Evolutionary conservation across 805 yeast species (phyloP).

Genomic region (Saccharomycopsis sp.): DNA sequence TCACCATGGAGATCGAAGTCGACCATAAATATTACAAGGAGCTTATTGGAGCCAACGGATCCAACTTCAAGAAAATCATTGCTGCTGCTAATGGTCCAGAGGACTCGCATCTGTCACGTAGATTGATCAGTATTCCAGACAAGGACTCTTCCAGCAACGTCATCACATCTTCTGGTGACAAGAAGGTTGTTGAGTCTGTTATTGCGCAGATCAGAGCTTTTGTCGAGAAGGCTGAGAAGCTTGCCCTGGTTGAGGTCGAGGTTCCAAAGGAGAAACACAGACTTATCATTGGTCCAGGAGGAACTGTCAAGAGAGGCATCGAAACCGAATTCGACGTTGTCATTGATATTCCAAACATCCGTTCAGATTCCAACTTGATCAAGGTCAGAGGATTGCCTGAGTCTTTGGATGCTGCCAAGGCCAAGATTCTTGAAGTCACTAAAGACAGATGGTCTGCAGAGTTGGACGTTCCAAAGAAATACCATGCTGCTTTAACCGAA

Average conservation of each 20-base stretch:
- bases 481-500: slow-evolving; percentile 58
- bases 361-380: slow-evolving; percentile 43
- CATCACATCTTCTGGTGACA: slow-evolving; percentile 69
- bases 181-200: slow-evolving; percentile 61
- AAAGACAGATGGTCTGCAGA: slow-evolving; percentile 48
- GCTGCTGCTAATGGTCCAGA: slow-evolving; percentile 70
- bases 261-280: slow-evolving; percentile 72
- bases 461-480: slow-evolving; percentile 49
- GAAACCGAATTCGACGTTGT: slow-evolving; percentile 63
- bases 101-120: slow-evolving; percentile 41
- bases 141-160: slow-evolving; percentile 50
- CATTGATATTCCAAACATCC: slow-evolving; percentile 60
- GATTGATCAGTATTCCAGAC: slow-evolving; percentile 64
- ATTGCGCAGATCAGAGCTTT: slow-evolving; percentile 54
- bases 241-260: slow-evolving; percentile 43
- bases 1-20: slow-evolving; percentile 53
- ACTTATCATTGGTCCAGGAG: slow-evolving; percentile 74
- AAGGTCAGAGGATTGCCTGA: slow-evolving; percentile 62
- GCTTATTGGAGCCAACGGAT: slow-evolving; percentile 75
- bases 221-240: slow-evolving; percentile 57
- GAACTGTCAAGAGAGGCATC: slow-evolving; percentile 62
- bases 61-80: slow-evolving; percentile 66
- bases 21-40: slow-evolving; percentile 68
- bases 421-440: slow-evolving; percentile 47
- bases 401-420: slow-evolving; percentile 55